These are phyloP conservation scores for Piloderma croceum DNA, from an alignment of 768 basidiomycete species.

Conservation along the genomic window DNA sequence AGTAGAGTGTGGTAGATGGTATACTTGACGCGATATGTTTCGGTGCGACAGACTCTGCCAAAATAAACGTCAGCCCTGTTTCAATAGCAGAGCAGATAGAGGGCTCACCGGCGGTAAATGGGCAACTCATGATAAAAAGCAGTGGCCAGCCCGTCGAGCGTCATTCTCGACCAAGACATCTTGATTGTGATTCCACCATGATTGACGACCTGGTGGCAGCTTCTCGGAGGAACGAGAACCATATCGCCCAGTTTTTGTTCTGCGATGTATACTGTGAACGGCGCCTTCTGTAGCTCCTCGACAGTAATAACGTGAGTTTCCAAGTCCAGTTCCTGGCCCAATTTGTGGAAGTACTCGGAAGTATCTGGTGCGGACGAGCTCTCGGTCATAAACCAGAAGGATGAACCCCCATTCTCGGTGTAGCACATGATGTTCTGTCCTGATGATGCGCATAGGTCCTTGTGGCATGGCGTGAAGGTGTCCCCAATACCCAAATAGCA, in stretches of 20 bases:
- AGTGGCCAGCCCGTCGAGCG: constrained; percentile 48
- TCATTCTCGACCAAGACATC: constrained; percentile 85
- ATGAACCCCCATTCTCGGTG: constrained; percentile 63
- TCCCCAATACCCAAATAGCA: constrained; percentile 80
- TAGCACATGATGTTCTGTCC: constrained; percentile 88
- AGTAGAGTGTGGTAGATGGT: constrained; percentile 53
- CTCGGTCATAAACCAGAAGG: constrained; percentile 85
- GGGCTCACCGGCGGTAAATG: constrained; percentile 65
- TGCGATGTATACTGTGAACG: constrained; percentile 62
- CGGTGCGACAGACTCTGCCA: constrained; percentile 69
- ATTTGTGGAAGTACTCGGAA: constrained; percentile 49
- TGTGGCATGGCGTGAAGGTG: constrained; percentile 81
- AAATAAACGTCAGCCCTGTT: constrained; percentile 1
- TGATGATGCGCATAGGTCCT: constrained; percentile 78
- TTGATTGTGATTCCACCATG: constrained; percentile 77
- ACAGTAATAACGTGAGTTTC: constrained; percentile 63
- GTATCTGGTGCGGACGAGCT: constrained; percentile 50
- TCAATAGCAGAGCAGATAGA: background rate
- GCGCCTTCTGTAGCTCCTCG: constrained; percentile 57
- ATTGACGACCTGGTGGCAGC: constrained; percentile 83
- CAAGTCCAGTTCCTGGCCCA: constrained; percentile 52
- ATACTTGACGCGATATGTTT: constrained; percentile 71
- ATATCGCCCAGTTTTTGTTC: constrained; percentile 76
- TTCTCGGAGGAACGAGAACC: constrained; percentile 74
- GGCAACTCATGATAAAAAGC: constrained; percentile 73